These are phyloP conservation scores for Entelexis paramagnoliae DNA, from an alignment of 1,139 yeast genomes.

Conservation along the genomic window DNA sequence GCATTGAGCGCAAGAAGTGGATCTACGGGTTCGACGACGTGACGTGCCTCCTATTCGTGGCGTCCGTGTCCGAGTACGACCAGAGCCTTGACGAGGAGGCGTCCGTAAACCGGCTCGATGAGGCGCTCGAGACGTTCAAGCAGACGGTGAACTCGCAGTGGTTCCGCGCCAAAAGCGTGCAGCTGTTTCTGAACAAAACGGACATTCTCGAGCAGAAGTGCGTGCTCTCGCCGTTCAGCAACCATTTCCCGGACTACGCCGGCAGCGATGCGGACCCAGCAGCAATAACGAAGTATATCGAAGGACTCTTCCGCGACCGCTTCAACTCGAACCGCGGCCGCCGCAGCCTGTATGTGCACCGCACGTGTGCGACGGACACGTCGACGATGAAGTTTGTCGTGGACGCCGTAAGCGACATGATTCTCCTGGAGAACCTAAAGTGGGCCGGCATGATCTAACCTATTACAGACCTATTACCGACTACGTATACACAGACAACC, in stretches of 20 bases:
- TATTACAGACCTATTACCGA: no score
- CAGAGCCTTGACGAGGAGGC: constrained; percentile 87
- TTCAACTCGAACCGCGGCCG: constrained; percentile 13
- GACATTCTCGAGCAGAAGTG: constrained; percentile 72
- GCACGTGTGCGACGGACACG: constrained; percentile 95
- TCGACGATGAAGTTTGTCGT: constrained; percentile 78
- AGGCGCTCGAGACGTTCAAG: constrained; percentile 74
- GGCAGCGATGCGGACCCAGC: constrained; percentile 43
- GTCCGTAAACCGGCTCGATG: constrained; percentile 82
- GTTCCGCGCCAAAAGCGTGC: constrained; percentile 80
- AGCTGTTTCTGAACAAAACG: constrained; percentile 76
- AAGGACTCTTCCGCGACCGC: constrained; percentile 22
- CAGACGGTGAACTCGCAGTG: constrained; percentile 76
- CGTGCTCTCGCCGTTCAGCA: constrained; percentile 37
- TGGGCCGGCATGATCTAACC: constrained; percentile 60
- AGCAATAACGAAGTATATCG: constrained; percentile 27
- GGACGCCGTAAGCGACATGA: constrained; percentile 85
- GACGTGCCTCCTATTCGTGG: constrained; percentile 80
- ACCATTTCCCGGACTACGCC: constrained; percentile 27
- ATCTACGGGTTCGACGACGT: constrained; percentile 91
- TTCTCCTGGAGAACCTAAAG: constrained; percentile 71
- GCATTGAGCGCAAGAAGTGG: constrained; percentile 92
- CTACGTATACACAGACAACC: no score
- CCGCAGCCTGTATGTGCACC: constrained; percentile 63
- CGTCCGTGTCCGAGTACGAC: constrained; percentile 87